Evolutionary conservation across 2,329 filamentous ascomycete genomes (phyloP), one percentile per base, ranked within the genome.

Genomic region (Penicillium sp.): DNA sequence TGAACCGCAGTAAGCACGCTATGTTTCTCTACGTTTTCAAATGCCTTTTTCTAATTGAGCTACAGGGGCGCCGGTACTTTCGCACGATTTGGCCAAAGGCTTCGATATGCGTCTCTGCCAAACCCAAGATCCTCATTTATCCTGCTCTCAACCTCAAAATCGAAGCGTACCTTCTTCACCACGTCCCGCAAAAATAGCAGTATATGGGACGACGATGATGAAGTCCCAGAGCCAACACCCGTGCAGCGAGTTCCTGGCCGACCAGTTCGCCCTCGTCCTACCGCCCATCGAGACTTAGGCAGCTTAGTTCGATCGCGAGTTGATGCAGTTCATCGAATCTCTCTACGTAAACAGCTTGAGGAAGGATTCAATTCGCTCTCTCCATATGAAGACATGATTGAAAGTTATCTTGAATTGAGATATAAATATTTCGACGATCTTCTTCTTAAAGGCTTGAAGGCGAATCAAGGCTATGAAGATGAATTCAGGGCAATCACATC

Each of bases 171-270:
- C 2, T 42, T 55, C 30, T 51, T 23, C 13, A 16, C 23, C 16
- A 47, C 41, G 13, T 7, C 48, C 23, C 35, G 23, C 23, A 39
- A 23, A 35, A 18, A n/a, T 18, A 42, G 35, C 10, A 41, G 47
- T 14, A 41, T 52, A 27, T 52, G 47, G 41, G 53, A 55, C 27
- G 53, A 55, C 3, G 53, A 52, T 13, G 48, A 55, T 5, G 36
- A 55, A 10, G 19, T 23, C 10, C 38, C 19, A 18, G 30, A 46
- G 4, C 32, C 46, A 30, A 14, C 35, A 10, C 39, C 51, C 11
- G 27, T 29, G 13, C 13, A 29, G 19, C 36, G n/a, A n/a, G 14
- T 18, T 13, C 49, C 41, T 30, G 26, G 42, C 7, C 50, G 29
- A 19, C 16, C 43, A 2, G n/a, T 9, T 13, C 41, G 34, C 36